These are phyloP conservation scores for Oenanthe sinensis DNA, from an alignment of 129 eudicot genomes.

Conservation along the genomic window DNA sequence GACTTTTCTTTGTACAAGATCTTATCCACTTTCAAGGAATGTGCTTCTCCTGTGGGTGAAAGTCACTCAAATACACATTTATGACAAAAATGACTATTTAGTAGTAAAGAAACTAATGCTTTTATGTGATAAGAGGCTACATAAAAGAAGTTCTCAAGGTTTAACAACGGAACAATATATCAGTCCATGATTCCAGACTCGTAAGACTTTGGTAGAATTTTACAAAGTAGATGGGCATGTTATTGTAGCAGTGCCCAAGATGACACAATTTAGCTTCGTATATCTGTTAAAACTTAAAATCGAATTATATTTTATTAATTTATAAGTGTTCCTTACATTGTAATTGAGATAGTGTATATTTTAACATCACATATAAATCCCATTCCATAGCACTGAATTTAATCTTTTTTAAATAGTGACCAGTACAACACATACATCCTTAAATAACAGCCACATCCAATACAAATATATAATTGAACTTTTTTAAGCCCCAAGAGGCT, in stretches of 20 bases:
- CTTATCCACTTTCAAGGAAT: slow-evolving; percentile 71
- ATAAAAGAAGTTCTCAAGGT: background rate
- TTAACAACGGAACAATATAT: background rate
- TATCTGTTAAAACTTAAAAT: background rate
- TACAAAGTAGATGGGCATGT: background rate
- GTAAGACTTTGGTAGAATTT: background rate
- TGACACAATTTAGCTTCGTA: background rate
- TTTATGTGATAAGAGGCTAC: background rate
- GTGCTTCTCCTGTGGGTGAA: slow-evolving; percentile 72
- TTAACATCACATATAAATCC: background rate
- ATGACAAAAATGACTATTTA: background rate
- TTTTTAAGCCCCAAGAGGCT: background rate
- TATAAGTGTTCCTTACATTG: background rate
- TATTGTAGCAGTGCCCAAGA: background rate
- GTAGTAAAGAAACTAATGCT: background rate
- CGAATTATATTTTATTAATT: background rate
- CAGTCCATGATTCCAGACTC: background rate
- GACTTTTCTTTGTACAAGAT: slow-evolving; percentile 71
- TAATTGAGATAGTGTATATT: background rate
- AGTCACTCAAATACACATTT: slow-evolving; percentile 2
- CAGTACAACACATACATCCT: background rate
- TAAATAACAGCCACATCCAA: background rate
- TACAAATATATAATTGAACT: background rate
- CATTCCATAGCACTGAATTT: background rate
- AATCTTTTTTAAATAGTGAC: background rate